phyloP scores from a whole-genome alignment of 306 rosid genomes.

The Glycine tomentella region DNA sequence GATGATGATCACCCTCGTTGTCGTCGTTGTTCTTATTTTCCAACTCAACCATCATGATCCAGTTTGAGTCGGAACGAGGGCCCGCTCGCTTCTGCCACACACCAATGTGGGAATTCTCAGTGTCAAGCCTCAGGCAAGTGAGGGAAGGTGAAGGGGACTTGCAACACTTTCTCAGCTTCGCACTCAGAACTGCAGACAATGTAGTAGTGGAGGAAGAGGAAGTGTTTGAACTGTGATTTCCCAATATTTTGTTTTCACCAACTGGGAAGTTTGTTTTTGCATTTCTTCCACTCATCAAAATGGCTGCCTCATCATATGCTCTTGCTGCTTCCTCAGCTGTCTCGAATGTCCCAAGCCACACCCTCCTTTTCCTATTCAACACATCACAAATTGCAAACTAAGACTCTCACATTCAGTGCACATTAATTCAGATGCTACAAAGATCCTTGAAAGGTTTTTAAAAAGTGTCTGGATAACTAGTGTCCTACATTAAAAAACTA shows the following conservation, averaged over 20 bases:
- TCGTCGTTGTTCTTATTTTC: conserved; percentile 42
- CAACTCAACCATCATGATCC: conserved; percentile 88
- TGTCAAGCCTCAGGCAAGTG: conserved; percentile 86
- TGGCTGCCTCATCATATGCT: conserved; percentile 89
- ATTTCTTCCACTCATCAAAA: conserved; percentile 78
- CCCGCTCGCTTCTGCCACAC: conserved; percentile 86
- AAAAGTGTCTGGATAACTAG: no score
- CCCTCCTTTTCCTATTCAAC: conserved; percentile 72
- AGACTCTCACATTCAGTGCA: conserved; percentile 34
- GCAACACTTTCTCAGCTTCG: conserved; percentile 74
- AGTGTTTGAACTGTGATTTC: neutral
- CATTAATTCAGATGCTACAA: neutral
- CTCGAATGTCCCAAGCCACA: conserved; percentile 88
- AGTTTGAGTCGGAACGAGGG: conserved; percentile 62
- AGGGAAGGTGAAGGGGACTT: conserved; percentile 76
- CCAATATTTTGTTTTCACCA: conserved; percentile 2
- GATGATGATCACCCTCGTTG: neutral
- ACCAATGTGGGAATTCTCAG: conserved; percentile 76
- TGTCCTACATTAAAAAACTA: no score
- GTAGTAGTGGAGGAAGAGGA: conserved; percentile 50
- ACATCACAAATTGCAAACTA: conserved; percentile 2
- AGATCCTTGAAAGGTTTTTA: neutral
- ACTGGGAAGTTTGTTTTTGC: conserved; percentile 89
- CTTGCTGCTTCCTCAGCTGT: conserved; percentile 86
- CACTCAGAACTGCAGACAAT: conserved; percentile 63